Evolutionary conservation across 345 rosid species (phyloP).

Genomic region (Excoecaria cochinchinensis): DNA sequence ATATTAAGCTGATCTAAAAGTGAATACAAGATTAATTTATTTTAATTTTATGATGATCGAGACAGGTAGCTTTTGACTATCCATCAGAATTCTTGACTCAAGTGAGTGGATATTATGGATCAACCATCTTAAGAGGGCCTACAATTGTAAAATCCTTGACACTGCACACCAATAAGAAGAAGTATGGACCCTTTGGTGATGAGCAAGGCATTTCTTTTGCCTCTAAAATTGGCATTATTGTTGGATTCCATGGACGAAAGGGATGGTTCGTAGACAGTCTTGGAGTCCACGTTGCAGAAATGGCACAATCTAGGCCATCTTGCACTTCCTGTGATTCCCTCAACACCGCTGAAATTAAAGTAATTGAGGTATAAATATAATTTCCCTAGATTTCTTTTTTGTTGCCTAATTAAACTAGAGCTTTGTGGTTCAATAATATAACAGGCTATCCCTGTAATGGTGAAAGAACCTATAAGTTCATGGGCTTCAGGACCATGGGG

Average conservation of each 20-base stretch:
- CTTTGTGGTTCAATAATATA: not conserved
- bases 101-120: constrained; percentile 30
- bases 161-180: constrained; percentile 27
- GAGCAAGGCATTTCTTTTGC: constrained; percentile 28
- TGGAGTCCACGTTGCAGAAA: constrained; percentile 28
- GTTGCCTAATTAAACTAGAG: too few relatives aligned
- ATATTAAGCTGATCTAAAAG: too few relatives aligned
- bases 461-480: constrained; percentile 11
- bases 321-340: not conserved
- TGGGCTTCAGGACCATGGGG: constrained; percentile 27
- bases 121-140: constrained; percentile 22
- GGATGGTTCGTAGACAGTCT: constrained; percentile 26
- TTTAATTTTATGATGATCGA: not conserved
- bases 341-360: too few relatives aligned
- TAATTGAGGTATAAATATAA: not conserved
- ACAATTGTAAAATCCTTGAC: constrained; percentile 22
- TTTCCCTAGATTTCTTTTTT: too few relatives aligned
- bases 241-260: constrained; percentile 33
- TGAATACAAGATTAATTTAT: not conserved
- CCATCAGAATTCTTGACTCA: constrained; percentile 30
- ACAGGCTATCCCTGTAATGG: constrained; percentile 11
- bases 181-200: constrained; percentile 37
- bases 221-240: constrained; percentile 20
- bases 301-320: not conserved
- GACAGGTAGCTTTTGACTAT: constrained; percentile 26